phyloP scores from a whole-genome alignment of 1,139 yeast genomes.

The Suhomyces bribrorum region DNA sequence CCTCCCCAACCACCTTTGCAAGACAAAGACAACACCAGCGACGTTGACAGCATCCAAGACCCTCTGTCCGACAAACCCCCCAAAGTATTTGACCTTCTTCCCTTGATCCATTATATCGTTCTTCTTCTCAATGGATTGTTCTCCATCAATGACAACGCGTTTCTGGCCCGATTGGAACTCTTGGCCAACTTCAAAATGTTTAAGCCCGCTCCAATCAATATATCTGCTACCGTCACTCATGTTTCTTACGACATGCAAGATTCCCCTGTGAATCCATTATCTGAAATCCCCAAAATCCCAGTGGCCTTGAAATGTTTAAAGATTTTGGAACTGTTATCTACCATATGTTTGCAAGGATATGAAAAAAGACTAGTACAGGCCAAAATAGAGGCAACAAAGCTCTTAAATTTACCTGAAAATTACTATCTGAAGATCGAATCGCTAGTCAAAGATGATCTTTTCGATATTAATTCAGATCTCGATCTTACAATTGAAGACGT shows the following conservation, averaged over 20 bases:
- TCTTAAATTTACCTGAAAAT: constrained; percentile 13
- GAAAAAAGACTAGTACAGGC: constrained; percentile 48
- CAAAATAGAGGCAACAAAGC: constrained; percentile 28
- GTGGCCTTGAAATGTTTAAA: constrained; percentile 37
- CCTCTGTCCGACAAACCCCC: constrained; percentile 1
- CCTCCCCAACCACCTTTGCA: neutral
- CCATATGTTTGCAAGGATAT: constrained; percentile 49
- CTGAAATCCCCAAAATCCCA: constrained; percentile 32
- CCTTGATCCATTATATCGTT: constrained; percentile 40
- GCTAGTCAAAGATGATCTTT: constrained; percentile 11
- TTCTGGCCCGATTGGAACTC: constrained; percentile 44
- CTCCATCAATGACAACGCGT: constrained; percentile 50
- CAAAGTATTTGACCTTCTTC: constrained; percentile 15
- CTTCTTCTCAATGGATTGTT: constrained; percentile 47
- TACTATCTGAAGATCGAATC: constrained; percentile 13
- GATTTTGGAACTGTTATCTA: constrained; percentile 36
- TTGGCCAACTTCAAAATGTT: constrained; percentile 43
- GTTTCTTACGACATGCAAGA: constrained; percentile 45
- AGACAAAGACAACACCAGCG: too few species aligned
- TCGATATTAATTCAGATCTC: constrained; percentile 12
- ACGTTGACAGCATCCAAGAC: too few species aligned
- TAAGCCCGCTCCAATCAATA: constrained; percentile 30
- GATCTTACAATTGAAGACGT: constrained; percentile 17
- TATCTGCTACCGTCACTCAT: constrained; percentile 41
- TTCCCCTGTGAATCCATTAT: constrained; percentile 28